Conservation (phyloP, 441 rosid genomes). For the Gossypium davidsonii region DNA sequence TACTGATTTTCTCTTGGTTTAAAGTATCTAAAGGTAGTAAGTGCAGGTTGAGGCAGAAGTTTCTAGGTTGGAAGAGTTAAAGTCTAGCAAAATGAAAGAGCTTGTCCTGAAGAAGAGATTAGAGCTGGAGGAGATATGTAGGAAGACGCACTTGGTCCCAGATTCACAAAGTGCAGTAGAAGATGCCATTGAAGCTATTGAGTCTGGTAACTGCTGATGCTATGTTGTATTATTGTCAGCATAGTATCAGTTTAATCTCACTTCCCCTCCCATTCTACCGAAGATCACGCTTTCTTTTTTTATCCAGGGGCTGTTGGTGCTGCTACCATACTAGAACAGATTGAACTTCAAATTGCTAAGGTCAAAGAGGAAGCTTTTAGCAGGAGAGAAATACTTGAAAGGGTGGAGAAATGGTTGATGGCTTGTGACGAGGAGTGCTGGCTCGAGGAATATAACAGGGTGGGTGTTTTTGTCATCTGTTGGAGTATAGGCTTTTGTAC, state of each 20-base stretch:
- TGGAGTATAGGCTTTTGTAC: not conserved
- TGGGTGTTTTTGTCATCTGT: constrained; percentile 20
- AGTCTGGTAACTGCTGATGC: constrained; percentile 45
- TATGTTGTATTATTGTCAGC: not conserved
- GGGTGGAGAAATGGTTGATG: constrained; percentile 83
- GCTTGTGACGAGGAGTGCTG: constrained; percentile 95
- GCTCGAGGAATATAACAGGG: constrained; percentile 98
- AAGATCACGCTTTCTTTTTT: not conserved
- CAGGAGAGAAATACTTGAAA: constrained; percentile 85
- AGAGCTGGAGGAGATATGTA: constrained; percentile 84
- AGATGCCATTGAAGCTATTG: constrained; percentile 62
- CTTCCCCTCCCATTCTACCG: not conserved
- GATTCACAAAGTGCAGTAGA: constrained; percentile 59
- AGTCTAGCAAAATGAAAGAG: constrained; percentile 94
- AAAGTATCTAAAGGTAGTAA: not conserved
- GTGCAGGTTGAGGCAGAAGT: constrained; percentile 89
- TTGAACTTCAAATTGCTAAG: constrained; percentile 75
- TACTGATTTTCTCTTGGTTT: constrained; percentile 6
- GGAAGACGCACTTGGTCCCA: constrained; percentile 81
- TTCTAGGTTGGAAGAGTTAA: constrained; percentile 75
- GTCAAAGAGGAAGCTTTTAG: constrained; percentile 85
- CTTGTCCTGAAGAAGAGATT: constrained; percentile 85
- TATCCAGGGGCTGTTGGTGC: constrained; percentile 55
- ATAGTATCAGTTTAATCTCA: not conserved
- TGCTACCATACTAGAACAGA: constrained; percentile 55